A percentile compares a stretch with the other conserved stretches of the same genome.
These are phyloP conservation scores for Diutina neorugosa DNA, from an alignment of 1,139 yeast species.

Conservation along the genomic window DNA sequence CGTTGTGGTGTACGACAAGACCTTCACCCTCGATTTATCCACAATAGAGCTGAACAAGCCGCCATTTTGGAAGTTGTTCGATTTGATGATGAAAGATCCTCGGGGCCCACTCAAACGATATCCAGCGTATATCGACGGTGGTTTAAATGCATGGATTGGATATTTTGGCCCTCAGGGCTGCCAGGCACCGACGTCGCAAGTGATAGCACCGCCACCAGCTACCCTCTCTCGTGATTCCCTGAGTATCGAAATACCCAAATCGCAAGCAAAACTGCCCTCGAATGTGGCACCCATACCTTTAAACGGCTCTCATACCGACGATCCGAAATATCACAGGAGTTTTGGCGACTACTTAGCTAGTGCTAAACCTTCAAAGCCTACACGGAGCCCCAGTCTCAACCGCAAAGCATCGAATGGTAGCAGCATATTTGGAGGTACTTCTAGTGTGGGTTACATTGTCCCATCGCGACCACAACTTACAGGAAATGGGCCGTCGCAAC, in stretches of 20 bases:
- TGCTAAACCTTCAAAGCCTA: background rate
- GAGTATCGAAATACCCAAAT: background rate
- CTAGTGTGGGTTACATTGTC: background rate
- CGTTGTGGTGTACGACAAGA: slow-evolving; percentile 38
- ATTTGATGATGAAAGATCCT: background rate
- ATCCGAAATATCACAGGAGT: background rate
- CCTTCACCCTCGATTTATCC: background rate
- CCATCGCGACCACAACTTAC: background rate
- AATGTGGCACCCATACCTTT: slow-evolving; percentile 5
- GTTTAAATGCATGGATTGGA: background rate
- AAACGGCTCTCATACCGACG: background rate
- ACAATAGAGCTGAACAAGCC: background rate
- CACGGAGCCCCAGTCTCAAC: background rate
- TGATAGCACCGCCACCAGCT: background rate
- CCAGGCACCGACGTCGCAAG: background rate
- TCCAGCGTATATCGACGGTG: background rate
- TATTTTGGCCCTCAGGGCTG: background rate
- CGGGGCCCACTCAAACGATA: background rate
- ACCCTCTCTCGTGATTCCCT: background rate
- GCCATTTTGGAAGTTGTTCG: background rate
- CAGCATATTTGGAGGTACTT: background rate
- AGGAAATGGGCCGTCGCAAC: background rate
- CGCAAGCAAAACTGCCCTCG: background rate
- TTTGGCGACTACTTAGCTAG: slow-evolving; percentile 1
- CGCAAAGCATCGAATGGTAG: background rate